Evolutionary conservation across 192 early-diverging fungal species (phyloP), one percentile per base, ranked within the genome.

Genomic region (Mortierella antarctica): DNA sequence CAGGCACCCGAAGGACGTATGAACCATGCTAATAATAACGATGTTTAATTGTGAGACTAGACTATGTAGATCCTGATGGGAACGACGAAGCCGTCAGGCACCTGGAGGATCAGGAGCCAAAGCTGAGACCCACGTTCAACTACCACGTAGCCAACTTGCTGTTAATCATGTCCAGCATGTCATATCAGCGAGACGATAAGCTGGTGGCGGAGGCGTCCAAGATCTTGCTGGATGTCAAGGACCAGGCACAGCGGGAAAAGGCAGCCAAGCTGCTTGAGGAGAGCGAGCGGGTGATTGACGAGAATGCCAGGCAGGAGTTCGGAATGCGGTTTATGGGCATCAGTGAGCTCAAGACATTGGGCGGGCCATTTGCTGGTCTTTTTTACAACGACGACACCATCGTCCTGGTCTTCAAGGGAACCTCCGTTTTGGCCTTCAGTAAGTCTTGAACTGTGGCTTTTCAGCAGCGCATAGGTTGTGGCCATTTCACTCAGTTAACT

Each of bases 351-450:
- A 88, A 88, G 17, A 70, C 77, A 4, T 45, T 88, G 1, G 87
- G 87, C 3, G 87, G 87, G 4, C 83, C 85, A 0, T 88, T 82
- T 63, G 77, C 77, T 62, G 87, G 87, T 2, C 65, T 89, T 60
- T 89, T 86, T 5, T 70, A 78, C n/a, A 69, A 74, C 42, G 68
- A 84, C 8, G 84, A 85, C 4, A 73, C 80, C 20, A 88, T 89
- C 39, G 74, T 86, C 11, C 62, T 86, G 15, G 75, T 70, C 15
- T 85, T 84, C 46, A 87, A 87, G 56, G 88, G 88, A 23, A 87
- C 88, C 0, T 88, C 86, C 7, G 72, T 86, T 14, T 82, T 85
- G 14, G 83, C 83, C 39, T 87, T 86, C 52, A 76, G 74, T 76
- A 76, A 64, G 74, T 6, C 51, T 23, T 70, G 18, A 61, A 14